Evolutionary conservation across 768 basidiomycete genomes (phyloP).

Genomic region (Baorangia bicolor): DNA sequence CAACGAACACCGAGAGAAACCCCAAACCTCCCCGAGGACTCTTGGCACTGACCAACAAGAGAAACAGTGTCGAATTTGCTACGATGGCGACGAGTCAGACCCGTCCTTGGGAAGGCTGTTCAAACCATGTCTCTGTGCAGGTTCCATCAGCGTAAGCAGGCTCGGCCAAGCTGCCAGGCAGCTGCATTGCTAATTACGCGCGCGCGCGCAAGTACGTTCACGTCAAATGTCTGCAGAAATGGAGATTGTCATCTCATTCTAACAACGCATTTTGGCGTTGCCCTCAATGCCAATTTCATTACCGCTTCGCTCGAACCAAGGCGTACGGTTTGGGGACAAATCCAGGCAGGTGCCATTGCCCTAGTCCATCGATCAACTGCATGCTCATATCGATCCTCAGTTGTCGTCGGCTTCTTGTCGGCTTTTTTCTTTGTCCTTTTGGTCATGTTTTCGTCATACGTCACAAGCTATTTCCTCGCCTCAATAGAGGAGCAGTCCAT

Average conservation of each 20-base stretch:
- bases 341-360: constrained; percentile 45
- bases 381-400: constrained; percentile 37
- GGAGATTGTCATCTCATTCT: constrained; percentile 65
- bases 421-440: constrained; percentile 60
- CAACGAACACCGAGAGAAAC: constrained; percentile 15
- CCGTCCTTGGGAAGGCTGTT: constrained; percentile 70
- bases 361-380: constrained; percentile 1
- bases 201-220: constrained; percentile 62
- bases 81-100: constrained; percentile 65
- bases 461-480: constrained; percentile 65
- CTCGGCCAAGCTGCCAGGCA: not conserved
- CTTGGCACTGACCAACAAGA: constrained; percentile 36
- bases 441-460: constrained; percentile 66
- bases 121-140: constrained; percentile 67
- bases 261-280: constrained; percentile 73
- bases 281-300: constrained; percentile 76
- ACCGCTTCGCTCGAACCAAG: constrained; percentile 71
- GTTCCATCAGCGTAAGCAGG: constrained; percentile 64
- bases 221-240: constrained; percentile 71
- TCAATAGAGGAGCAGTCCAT: constrained; percentile 55
- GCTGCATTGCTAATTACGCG: constrained; percentile 21
- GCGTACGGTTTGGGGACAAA: constrained; percentile 77
- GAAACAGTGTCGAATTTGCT: constrained; percentile 83
- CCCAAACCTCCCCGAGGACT: not conserved
- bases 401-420: constrained; percentile 61